Evolutionary conservation across 1,139 yeast genomes (phyloP).

Genomic region (Zygoascus sp.): DNA sequence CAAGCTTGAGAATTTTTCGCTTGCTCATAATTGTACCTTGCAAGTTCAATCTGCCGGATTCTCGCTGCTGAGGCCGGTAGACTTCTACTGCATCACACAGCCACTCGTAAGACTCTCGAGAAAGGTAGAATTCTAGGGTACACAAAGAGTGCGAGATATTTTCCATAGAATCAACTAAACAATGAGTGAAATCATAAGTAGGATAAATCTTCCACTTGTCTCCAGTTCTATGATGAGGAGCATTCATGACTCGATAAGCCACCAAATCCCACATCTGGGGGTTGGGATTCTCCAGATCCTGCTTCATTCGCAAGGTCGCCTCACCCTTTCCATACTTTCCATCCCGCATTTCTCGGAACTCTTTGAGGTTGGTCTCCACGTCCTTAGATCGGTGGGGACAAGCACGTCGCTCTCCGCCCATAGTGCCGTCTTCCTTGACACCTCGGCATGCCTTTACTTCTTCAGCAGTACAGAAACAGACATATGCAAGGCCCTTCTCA

Average conservation of each 20-base stretch:
- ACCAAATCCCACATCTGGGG: conserved; percentile 99
- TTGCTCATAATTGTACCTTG: conserved; percentile 94
- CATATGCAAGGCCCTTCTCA: conserved; percentile 68
- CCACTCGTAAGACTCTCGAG: conserved; percentile 98
- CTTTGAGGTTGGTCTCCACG: conserved; percentile 66
- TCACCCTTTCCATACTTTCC: conserved; percentile 86
- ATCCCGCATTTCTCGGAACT: conserved; percentile 87
- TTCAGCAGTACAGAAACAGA: conserved; percentile 90
- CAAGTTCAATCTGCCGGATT: conserved; percentile 91
- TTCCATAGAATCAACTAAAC: conserved; percentile 96
- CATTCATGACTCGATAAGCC: conserved; percentile 92
- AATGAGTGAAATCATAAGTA: conserved; percentile 97
- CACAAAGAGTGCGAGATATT: conserved; percentile 93
- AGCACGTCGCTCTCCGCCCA: conserved; percentile 85
- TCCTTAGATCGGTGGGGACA: conserved; percentile 71
- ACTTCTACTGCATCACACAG: conserved; percentile 92
- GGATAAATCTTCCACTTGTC: conserved; percentile 97
- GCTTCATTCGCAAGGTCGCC: conserved; percentile 95
- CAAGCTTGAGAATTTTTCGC: conserved; percentile 91
- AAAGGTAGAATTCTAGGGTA: conserved; percentile 87
- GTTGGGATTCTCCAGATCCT: conserved; percentile 82
- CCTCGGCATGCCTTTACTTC: conserved; percentile 90
- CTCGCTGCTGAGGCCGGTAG: conserved; percentile 97
- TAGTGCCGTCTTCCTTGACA: conserved; percentile 81
- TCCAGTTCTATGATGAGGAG: conserved; percentile 95